Evolutionary conservation across 2,329 filamentous ascomycete species (phyloP), one percentile per base, ranked within the genome.

Genomic region (Chaetomiaceae sp.): DNA sequence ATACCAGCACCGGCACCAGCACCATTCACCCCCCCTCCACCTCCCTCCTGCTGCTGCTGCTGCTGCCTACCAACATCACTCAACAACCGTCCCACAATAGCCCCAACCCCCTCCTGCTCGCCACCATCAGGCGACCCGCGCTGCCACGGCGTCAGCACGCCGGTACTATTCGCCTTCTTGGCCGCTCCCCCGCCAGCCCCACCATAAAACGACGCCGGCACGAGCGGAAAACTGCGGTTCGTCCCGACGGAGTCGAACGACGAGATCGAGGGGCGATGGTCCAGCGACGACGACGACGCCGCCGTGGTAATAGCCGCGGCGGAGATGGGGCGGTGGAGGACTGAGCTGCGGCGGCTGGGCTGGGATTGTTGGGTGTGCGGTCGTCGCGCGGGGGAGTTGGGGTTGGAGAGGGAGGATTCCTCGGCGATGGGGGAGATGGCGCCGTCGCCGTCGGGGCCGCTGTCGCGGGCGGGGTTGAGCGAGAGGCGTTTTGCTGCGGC

Each of bases 211-310:
- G 25, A 27, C 6, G 25, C 6, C 25, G 25, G 25, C 37, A 83
- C 73, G 5, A 85, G 69, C 1, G 81, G 81, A 55, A 85, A 85
- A 62, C 79, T 84, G 58, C 82, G 72, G 44, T 74, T 78, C 1
- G 81, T 83, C 14, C 78, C 78, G 0, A 70, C 73, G 0, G 80
- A 84, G 40, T 77, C 76, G 51, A 81, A 72, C 0, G 79, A 81
- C 4, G 79, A 77, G 19, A 77, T 65, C 0, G 79, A 82, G 5
- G 80, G 77, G 2, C 78, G 77, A 58, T 82, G 78, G 48, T 27
- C 6, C 25, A 56, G 65, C 19, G 50, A 49, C 9, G 66, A 65
- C 2, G 5, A 65, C 62, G 2, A 69, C 66, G 14, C n/a, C n/a
- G n/a, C n/a, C n/a, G n/a, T n/a, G n/a, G n/a, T n/a, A n/a, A n/a